phyloP scores from a whole-genome alignment of 345 rosid genomes.

The Pistacia atlantica region DNA sequence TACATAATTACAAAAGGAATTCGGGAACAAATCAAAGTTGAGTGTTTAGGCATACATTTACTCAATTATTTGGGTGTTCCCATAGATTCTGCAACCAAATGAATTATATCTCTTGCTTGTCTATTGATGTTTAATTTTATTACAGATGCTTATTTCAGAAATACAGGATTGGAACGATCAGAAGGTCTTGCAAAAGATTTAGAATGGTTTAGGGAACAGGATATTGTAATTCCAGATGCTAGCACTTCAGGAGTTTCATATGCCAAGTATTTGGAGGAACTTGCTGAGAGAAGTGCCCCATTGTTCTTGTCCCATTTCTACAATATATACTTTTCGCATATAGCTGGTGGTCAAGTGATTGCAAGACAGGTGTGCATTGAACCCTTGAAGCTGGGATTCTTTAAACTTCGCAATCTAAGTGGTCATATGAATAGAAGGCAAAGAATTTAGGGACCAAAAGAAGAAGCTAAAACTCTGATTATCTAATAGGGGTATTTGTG shows the following conservation, averaged over 20 bases:
- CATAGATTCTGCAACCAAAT: not conserved
- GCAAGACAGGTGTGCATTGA: constrained; percentile 50
- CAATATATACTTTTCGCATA: constrained; percentile 86
- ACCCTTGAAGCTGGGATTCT: not conserved
- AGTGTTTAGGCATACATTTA: not conserved
- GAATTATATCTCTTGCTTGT: constrained; percentile 12
- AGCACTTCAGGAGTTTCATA: constrained; percentile 66
- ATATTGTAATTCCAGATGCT: constrained; percentile 57
- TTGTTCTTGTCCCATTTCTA: constrained; percentile 84
- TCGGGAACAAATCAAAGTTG: not conserved
- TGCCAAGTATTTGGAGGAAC: constrained; percentile 68
- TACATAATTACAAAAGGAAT: not conserved
- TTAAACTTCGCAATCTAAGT: not conserved
- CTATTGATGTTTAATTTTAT: not conserved
- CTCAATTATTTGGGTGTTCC: not conserved
- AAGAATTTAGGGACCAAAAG: not conserved
- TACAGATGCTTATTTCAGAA: constrained; percentile 86
- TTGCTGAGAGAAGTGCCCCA: constrained; percentile 70
- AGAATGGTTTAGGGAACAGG: constrained; percentile 58
- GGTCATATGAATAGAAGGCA: not conserved
- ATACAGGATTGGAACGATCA: constrained; percentile 82
- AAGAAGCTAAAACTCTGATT: not conserved
- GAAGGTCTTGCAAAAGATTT: constrained; percentile 64
- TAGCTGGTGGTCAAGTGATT: constrained; percentile 86
- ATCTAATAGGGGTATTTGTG: not conserved